A percentile compares a stretch with the other conserved stretches of the same genome.
phyloP scores from a whole-genome alignment of 148 eudicot species.

The Heliosperma pusillum region DNA sequence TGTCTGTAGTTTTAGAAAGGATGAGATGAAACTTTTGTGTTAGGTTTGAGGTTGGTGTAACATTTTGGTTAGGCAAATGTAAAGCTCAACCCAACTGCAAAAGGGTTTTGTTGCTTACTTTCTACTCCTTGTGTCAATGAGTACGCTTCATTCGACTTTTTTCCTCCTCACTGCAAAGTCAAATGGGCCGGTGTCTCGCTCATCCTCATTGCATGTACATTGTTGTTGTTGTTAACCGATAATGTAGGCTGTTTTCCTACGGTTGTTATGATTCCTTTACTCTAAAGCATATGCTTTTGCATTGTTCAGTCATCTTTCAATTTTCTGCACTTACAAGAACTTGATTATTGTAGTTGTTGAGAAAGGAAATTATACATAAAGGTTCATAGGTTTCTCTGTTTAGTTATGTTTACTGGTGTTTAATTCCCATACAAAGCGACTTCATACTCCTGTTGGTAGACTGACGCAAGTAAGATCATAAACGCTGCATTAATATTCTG shows the following conservation, averaged over 20 bases:
- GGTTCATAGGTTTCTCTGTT: no score
- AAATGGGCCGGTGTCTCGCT: no score
- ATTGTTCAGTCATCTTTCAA: no score
- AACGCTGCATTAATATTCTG: no score
- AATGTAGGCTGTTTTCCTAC: background rate
- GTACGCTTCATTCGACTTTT: background rate
- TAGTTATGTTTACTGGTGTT: no score
- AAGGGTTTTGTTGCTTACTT: background rate
- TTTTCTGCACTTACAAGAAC: no score
- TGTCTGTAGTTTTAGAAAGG: background rate
- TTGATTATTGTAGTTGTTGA: background rate
- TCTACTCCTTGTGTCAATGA: background rate
- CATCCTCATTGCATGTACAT: background rate
- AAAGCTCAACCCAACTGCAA: background rate
- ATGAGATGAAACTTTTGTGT: background rate
- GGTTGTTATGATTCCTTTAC: background rate
- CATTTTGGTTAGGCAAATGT: conserved; percentile 1
- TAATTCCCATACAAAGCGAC: no score
- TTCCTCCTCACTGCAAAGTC: background rate
- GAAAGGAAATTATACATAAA: no score
- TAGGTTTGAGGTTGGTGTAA: background rate
- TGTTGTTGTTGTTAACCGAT: background rate
- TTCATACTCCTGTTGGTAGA: no score
- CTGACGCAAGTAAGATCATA: no score
- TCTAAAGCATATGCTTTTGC: background rate